These are phyloP conservation scores for Naumovozyma castellii DNA, from an alignment of 805 yeast species.

Conservation along the genomic window DNA sequence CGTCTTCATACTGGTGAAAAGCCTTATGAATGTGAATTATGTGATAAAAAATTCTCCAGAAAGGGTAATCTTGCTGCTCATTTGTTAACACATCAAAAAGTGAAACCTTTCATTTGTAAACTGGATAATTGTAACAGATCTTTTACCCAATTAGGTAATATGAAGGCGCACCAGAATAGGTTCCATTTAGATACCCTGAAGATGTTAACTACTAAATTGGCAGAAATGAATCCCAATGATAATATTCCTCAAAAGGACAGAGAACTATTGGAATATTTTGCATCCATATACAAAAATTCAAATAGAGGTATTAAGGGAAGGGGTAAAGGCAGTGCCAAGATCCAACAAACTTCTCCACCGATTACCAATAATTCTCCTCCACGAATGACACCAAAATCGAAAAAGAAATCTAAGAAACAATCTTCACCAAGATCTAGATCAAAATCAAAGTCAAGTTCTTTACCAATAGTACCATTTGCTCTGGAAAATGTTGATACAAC, in stretches of 20 bases:
- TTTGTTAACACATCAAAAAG: constrained; percentile 66
- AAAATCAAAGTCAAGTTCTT: not conserved
- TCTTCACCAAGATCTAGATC: too few relatives aligned
- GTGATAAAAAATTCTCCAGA: constrained; percentile 72
- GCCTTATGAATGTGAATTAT: constrained; percentile 72
- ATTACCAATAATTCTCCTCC: not conserved
- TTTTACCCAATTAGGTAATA: constrained; percentile 85
- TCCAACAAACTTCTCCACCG: constrained; percentile 5
- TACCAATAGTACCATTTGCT: not conserved
- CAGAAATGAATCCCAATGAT: constrained; percentile 46
- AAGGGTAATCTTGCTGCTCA: constrained; percentile 92
- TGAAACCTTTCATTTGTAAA: constrained; percentile 70
- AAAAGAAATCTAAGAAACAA: not conserved
- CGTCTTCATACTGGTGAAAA: constrained; percentile 87
- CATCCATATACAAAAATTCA: constrained; percentile 74
- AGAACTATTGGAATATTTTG: constrained; percentile 66
- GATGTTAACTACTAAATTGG: constrained; percentile 54
- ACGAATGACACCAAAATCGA: not conserved
- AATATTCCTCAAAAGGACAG: constrained; percentile 52
- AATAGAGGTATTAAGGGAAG: constrained; percentile 89
- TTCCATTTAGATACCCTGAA: constrained; percentile 70
- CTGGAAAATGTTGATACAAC: not conserved
- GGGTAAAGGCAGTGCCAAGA: constrained; percentile 41
- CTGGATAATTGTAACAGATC: constrained; percentile 75
- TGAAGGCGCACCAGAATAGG: constrained; percentile 89